Evolutionary conservation across 345 rosid genomes (phyloP).

Genomic region (Bruguiera gymnorhiza): DNA sequence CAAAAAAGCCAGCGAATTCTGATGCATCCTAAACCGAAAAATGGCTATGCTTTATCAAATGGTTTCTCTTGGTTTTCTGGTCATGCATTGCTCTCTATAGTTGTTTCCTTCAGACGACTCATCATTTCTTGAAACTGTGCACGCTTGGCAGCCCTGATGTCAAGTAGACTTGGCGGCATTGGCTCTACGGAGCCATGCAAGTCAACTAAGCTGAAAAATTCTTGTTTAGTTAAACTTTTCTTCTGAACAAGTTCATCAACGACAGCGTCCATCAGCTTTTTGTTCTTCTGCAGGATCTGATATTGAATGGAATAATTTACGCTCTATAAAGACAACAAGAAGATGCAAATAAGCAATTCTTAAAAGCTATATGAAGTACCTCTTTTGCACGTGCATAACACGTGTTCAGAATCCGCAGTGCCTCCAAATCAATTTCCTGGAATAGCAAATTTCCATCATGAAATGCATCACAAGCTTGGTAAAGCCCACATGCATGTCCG

Average conservation of each 20-base stretch:
- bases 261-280: constrained; percentile 64
- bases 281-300: constrained; percentile 58
- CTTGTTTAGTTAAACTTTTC: constrained; percentile 74
- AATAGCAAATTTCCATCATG: constrained; percentile 10
- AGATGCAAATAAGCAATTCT: constrained; percentile 3
- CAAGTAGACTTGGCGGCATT: constrained; percentile 59
- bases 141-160: constrained; percentile 59
- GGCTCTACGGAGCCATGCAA: constrained; percentile 57
- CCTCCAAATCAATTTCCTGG: constrained; percentile 85
- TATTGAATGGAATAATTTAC: constrained; percentile 6
- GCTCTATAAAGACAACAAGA: not conserved
- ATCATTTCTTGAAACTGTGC: constrained; percentile 50
- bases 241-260: constrained; percentile 63
- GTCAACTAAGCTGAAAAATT: constrained; percentile 62
- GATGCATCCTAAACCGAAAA: not conserved
- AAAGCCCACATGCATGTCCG: not conserved
- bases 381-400: constrained; percentile 81
- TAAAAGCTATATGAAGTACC: constrained; percentile 34
- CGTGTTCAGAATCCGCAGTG: constrained; percentile 52
- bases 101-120: constrained; percentile 32
- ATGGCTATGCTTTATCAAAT: not conserved
- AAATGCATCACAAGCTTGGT: not conserved
- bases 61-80: not conserved
- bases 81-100: constrained; percentile 7
- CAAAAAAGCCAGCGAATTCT: not conserved